phyloP scores from a whole-genome alignment of 805 yeast species.

The Barnettozyma pratensis region DNA sequence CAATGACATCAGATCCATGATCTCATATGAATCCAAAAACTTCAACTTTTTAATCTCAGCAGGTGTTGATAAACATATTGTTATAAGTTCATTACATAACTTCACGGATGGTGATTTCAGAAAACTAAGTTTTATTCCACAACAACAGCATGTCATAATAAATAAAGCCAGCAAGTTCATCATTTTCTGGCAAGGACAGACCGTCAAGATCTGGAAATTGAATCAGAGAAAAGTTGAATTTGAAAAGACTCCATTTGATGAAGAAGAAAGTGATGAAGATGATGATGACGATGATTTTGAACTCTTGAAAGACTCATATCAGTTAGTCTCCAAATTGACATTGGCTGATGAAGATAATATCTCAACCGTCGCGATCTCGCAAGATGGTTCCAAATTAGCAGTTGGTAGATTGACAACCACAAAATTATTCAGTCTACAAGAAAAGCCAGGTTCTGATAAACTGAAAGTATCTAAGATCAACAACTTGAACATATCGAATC shows the following conservation, averaged over 20 bases:
- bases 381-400: conserved; percentile 58
- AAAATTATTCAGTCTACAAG: conserved; percentile 61
- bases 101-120: conserved; percentile 68
- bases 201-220: conserved; percentile 75
- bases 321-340: conserved; percentile 59
- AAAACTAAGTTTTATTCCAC: conserved; percentile 63
- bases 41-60: conserved; percentile 71
- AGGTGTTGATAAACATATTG: conserved; percentile 71
- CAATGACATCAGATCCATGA: conserved; percentile 76
- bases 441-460: conserved; percentile 29
- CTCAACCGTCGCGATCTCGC: conserved; percentile 58
- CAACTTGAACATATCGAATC: conserved; percentile 29
- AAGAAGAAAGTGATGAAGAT: conserved; percentile 19
- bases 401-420: conserved; percentile 68
- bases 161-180: conserved; percentile 47
- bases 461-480: conserved; percentile 50
- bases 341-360: conserved; percentile 78
- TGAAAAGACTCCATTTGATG: conserved; percentile 11
- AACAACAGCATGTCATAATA: conserved; percentile 44
- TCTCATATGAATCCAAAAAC: conserved; percentile 63
- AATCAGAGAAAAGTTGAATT: conserved; percentile 23
- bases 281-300: conserved; percentile 15
- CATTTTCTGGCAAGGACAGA: conserved; percentile 77
- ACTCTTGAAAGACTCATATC: conserved; percentile 36
- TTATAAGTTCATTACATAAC: conserved; percentile 54